Evolutionary conservation across 768 basidiomycete genomes (phyloP).

Genomic region (Cystofilobasidium capitatum): DNA sequence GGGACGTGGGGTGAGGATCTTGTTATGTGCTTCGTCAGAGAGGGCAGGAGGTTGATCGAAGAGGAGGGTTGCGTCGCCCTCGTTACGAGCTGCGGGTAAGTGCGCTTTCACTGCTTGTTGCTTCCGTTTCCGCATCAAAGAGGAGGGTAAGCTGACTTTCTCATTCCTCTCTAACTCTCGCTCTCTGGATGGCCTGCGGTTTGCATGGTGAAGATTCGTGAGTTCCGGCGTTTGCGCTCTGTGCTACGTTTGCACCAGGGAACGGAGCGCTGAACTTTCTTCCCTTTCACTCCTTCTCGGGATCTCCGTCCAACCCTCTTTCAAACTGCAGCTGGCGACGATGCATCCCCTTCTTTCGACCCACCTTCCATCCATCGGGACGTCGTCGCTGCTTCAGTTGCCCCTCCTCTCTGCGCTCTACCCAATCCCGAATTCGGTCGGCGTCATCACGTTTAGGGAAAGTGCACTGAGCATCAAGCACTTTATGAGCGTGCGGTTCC

Average conservation of each 20-base stretch:
- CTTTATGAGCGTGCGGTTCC: slow-evolving; percentile 29
- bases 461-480: slow-evolving; percentile 29
- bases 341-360: slow-evolving; percentile 31
- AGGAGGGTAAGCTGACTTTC: background rate
- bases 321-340: slow-evolving; percentile 29
- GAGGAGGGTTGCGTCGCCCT: slow-evolving; percentile 31
- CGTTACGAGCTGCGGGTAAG: slow-evolving; percentile 31
- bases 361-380: slow-evolving; percentile 31
- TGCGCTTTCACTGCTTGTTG: background rate
- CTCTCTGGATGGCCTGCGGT: too few relatives aligned
- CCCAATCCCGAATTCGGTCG: slow-evolving; percentile 28
- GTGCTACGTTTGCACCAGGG: background rate
- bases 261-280: background rate
- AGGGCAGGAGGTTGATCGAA: slow-evolving; percentile 29
- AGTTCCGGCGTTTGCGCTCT: background rate
- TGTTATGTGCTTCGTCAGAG: slow-evolving; percentile 31
- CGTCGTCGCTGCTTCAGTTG: slow-evolving; percentile 29
- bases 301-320: background rate
- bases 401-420: slow-evolving; percentile 29
- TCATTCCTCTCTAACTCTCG: background rate
- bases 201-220: too few relatives aligned
- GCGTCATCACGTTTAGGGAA: slow-evolving; percentile 31
- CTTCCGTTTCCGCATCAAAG: too few relatives aligned
- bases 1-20: slow-evolving; percentile 29
- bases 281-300: background rate